A percentile compares a stretch with the other conserved stretches of the same genome.
phyloP scores from a whole-genome alignment of 345 rosid genomes.

The Syzygium aromaticum region DNA sequence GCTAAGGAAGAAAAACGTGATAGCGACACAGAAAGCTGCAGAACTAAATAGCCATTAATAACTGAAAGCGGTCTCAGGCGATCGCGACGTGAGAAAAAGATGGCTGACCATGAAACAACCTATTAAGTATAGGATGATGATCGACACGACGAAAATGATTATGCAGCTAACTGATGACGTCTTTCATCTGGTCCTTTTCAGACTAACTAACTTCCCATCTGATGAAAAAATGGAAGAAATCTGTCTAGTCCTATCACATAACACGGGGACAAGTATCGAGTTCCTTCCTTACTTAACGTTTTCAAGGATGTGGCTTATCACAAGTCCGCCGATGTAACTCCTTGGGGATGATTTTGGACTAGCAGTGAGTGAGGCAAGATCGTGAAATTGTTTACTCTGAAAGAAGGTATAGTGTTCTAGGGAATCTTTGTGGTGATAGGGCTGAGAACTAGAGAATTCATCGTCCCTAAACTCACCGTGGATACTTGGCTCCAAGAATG shows the following conservation, averaged over 20 bases:
- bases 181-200: neutral
- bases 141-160: neutral
- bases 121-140: neutral
- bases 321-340: neutral
- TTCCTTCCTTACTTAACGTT: neutral
- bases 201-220: neutral
- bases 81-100: neutral
- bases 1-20: neutral
- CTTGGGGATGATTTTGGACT: neutral
- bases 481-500: conserved; percentile 69
- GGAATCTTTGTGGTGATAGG: neutral
- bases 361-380: neutral
- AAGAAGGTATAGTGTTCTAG: neutral
- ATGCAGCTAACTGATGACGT: neutral
- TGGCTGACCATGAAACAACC: neutral
- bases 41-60: neutral
- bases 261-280: neutral
- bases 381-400: neutral
- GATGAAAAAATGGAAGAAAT: neutral
- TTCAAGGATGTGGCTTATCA: neutral
- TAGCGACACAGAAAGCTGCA: neutral
- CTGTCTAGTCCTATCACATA: neutral
- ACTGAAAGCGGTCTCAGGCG: neutral
- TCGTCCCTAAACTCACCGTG: conserved; percentile 30
- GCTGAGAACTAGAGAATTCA: neutral